Conservation (phyloP, 805 yeast genomes). For the Groenewaldozyma salmanticensis region DNA sequence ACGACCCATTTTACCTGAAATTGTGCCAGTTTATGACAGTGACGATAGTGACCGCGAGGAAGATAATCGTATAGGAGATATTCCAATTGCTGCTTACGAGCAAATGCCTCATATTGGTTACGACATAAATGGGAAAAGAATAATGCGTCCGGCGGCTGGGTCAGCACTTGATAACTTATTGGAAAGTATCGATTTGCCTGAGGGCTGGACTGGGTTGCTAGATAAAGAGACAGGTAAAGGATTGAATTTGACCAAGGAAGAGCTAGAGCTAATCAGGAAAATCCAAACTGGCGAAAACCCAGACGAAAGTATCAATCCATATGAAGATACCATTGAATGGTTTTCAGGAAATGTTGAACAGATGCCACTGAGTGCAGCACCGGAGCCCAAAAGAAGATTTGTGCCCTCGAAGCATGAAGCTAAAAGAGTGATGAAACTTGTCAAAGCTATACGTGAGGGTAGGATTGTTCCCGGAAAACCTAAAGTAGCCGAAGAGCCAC, state of each 20-base stretch:
- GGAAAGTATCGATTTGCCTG: conserved; percentile 88
- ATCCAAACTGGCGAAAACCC: conserved; percentile 80
- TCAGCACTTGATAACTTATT: conserved; percentile 84
- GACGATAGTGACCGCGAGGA: conserved; percentile 85
- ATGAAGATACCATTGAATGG: conserved; percentile 94
- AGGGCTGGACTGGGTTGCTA: conserved; percentile 96
- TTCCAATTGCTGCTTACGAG: conserved; percentile 88
- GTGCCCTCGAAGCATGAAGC: conserved; percentile 97
- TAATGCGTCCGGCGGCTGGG: conserved; percentile 98
- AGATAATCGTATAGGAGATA: conserved; percentile 82
- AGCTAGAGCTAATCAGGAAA: conserved; percentile 76
- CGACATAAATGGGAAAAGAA: conserved; percentile 93
- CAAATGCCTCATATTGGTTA: conserved; percentile 97
- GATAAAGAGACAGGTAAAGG: conserved; percentile 83
- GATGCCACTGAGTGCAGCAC: conserved; percentile 88
- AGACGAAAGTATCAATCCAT: conserved; percentile 72
- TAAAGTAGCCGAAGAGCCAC: conserved; percentile 38
- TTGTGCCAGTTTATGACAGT: conserved; percentile 87
- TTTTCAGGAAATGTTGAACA: conserved; percentile 74
- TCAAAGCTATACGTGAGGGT: conserved; percentile 93
- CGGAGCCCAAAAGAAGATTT: conserved; percentile 96
- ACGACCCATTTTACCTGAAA: conserved; percentile 77
- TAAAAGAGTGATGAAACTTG: conserved; percentile 91
- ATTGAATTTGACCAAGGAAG: conserved; percentile 76
- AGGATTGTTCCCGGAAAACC: conserved; percentile 70